These are phyloP conservation scores for Fusarium nygamai DNA, from an alignment of 2,329 filamentous ascomycete genomes.

Conservation along the genomic window DNA sequence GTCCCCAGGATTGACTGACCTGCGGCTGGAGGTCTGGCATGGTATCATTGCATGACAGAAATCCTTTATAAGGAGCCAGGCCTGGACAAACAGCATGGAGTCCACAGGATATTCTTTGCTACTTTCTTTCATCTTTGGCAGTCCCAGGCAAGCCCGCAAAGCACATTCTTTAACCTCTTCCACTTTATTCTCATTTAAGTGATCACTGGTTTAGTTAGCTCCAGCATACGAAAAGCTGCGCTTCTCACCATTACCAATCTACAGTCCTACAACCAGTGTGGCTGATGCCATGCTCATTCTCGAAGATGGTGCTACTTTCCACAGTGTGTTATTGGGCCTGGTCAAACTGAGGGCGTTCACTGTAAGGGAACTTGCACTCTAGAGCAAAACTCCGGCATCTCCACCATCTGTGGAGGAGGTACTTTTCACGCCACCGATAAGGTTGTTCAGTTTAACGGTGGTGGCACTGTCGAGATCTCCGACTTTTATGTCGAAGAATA, in stretches of 20 bases:
- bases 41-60: not conserved
- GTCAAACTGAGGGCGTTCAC: not conserved
- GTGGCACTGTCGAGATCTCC: conserved; percentile 34
- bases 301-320: conserved; percentile 59
- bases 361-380: too few species aligned
- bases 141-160: conserved; percentile 22
- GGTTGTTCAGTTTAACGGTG: not conserved
- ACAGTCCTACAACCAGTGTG: conserved; percentile 32
- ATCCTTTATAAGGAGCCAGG: conserved; percentile 7
- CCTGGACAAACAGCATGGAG: not conserved
- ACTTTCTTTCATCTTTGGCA: conserved; percentile 20
- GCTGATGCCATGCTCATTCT: conserved; percentile 61
- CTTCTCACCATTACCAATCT: conserved; percentile 36
- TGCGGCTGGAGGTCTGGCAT: not conserved
- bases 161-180: conserved; percentile 8
- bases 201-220: not conserved
- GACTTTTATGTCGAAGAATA: conserved; percentile 47
- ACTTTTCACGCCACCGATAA: not conserved
- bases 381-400: too few species aligned
- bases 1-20: not conserved
- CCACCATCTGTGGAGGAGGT: too few species aligned
- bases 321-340: conserved; percentile 62
- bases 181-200: conserved; percentile 6
- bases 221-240: conserved; percentile 25
- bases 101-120: conserved; percentile 9